These are phyloP conservation scores for Diaporthe sp. DNA, from an alignment of 2,329 filamentous ascomycete species.

Conservation along the genomic window DNA sequence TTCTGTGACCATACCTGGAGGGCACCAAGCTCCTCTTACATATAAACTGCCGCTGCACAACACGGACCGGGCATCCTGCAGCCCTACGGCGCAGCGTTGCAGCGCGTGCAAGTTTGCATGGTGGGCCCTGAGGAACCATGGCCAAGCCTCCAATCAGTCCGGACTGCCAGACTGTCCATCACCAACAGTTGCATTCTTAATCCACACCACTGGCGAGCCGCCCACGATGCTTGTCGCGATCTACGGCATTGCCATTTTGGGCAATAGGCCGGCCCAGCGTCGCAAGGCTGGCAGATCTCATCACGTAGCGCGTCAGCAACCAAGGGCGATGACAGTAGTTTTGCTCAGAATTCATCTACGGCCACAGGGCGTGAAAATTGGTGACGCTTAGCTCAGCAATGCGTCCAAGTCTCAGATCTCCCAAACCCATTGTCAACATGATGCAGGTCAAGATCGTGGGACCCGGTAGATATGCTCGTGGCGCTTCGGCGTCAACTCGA, in stretches of 20 bases:
- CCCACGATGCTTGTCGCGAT: constrained; percentile 22
- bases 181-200: constrained; percentile 9
- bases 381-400: neutral
- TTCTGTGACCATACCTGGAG: neutral
- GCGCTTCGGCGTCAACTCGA: constrained; percentile 35
- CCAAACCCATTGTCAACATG: neutral
- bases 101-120: neutral
- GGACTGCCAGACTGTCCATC: neutral
- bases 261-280: neutral
- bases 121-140: neutral
- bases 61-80: neutral
- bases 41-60: constrained; percentile 15
- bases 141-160: neutral
- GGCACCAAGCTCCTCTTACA: constrained; percentile 13
- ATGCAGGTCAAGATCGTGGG: constrained; percentile 2
- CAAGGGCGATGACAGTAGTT: neutral
- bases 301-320: neutral
- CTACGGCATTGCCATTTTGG: neutral
- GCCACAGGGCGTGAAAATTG: no score
- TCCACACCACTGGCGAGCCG: constrained; percentile 20
- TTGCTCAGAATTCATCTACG: neutral
- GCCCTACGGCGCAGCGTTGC: constrained; percentile 29
- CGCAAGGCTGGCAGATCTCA: neutral
- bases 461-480: neutral
- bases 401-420: neutral